Percentiles rank a stretch among this genome's conserved stretches.
These are phyloP conservation scores for Entophlyctis helioformis DNA, from an alignment of 192 early-diverging fungal genomes.

Conservation along the genomic window DNA sequence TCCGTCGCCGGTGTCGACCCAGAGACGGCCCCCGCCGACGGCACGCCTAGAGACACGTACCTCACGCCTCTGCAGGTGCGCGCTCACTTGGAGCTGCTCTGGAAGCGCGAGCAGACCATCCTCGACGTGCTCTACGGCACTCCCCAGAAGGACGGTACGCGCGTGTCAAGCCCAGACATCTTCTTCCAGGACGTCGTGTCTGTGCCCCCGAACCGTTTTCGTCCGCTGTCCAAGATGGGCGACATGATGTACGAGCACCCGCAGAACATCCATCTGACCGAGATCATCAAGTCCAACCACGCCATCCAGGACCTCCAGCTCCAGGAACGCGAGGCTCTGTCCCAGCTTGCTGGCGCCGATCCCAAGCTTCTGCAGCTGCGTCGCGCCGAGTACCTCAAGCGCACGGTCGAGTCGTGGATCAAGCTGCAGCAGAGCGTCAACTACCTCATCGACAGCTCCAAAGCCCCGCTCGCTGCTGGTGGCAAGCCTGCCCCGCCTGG, in stretches of 20 bases:
- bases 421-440: constrained; percentile 81
- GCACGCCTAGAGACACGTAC: too few relatives aligned
- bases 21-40: not conserved
- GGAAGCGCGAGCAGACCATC: constrained; percentile 61
- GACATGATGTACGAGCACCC: constrained; percentile 85
- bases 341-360: constrained; percentile 14
- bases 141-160: constrained; percentile 1
- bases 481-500: constrained; percentile 73
- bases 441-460: constrained; percentile 83
- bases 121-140: constrained; percentile 71
- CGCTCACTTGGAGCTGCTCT: constrained; percentile 60
- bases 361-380: constrained; percentile 5
- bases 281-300: constrained; percentile 72
- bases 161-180: constrained; percentile 36
- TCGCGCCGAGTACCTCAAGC: constrained; percentile 14
- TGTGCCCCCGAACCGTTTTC: constrained; percentile 86
- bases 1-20: not conserved
- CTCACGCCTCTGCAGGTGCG: constrained; percentile 64
- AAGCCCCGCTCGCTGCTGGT: constrained; percentile 45
- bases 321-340: constrained; percentile 28
- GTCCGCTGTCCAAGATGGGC: constrained; percentile 84
- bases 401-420: constrained; percentile 52
- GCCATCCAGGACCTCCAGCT: constrained; percentile 32
- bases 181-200: constrained; percentile 92
- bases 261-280: constrained; percentile 78